Percentiles rank a stretch among this genome's conserved stretches.
These are phyloP conservation scores for Circinella umbellata DNA, from an alignment of 371 early-diverging fungal species.

Conservation along the genomic window DNA sequence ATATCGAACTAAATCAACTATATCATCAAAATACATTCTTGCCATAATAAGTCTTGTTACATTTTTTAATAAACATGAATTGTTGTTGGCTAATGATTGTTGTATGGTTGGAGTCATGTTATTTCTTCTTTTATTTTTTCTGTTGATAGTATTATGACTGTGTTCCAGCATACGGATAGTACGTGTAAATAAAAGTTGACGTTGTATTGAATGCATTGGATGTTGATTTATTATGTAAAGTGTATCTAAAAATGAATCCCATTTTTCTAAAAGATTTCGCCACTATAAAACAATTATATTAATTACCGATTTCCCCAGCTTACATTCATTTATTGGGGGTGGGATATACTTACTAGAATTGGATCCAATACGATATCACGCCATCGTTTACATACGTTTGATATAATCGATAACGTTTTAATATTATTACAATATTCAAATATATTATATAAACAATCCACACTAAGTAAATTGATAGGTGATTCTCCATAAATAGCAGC, in stretches of 20 bases:
- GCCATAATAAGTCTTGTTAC: neutral
- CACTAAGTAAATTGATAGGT: conserved; percentile 1
- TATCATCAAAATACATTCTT: conserved; percentile 12
- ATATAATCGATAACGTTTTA: conserved; percentile 1
- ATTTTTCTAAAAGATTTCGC: conserved; percentile 12
- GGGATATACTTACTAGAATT: conserved; percentile 21
- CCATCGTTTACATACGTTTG: conserved; percentile 21
- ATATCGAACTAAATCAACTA: conserved; percentile 9
- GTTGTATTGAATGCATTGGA: neutral
- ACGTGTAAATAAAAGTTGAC: neutral
- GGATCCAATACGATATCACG: conserved; percentile 7
- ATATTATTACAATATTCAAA: conserved; percentile 15
- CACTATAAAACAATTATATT: conserved; percentile 11
- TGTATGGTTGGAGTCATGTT: no score
- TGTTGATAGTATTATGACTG: no score
- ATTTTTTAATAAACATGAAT: neutral
- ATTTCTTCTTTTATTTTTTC: no score
- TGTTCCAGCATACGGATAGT: neutral
- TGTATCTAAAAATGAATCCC: conserved; percentile 12
- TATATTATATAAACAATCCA: conserved; percentile 16
- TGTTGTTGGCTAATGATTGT: no score
- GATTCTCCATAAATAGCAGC: neutral
- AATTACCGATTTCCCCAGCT: no score
- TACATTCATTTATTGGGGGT: no score
- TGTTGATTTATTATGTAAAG: neutral